These are phyloP conservation scores for Plicaturopsis crispa DNA, from an alignment of 768 basidiomycete genomes.

Conservation along the genomic window DNA sequence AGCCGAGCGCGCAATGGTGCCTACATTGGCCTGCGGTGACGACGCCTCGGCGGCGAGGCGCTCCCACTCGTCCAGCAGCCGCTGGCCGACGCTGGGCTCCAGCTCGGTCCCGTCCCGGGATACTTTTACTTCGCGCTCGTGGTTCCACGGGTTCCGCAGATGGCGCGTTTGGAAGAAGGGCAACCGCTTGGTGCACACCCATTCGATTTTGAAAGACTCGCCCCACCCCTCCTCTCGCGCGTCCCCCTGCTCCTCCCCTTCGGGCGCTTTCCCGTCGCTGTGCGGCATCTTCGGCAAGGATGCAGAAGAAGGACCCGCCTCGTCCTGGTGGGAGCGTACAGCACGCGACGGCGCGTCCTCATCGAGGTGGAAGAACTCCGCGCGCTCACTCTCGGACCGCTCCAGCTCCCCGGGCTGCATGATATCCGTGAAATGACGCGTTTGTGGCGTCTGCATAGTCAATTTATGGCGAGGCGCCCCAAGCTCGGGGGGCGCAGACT, in stretches of 20 bases:
- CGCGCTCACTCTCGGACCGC: too few relatives aligned
- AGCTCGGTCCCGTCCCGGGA: conserved; percentile 90
- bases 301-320: too few relatives aligned
- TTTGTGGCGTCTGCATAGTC: conserved; percentile 16
- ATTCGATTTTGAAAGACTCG: conserved; percentile 73
- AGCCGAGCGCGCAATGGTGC: conserved; percentile 1
- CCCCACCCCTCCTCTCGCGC: conserved; percentile 48
- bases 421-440: conserved; percentile 18
- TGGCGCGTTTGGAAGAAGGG: conserved; percentile 74
- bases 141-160: conserved; percentile 90
- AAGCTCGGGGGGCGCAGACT: conserved; percentile 49
- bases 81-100: conserved; percentile 68
- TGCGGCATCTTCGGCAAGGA: too few relatives aligned
- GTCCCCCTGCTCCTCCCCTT: conserved; percentile 16
- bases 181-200: conserved; percentile 65
- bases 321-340: too few relatives aligned
- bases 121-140: conserved; percentile 73
- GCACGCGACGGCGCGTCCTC: conserved; percentile 28
- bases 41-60: conserved; percentile 19
- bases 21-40: conserved; percentile 2
- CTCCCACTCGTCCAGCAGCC: conserved; percentile 65
- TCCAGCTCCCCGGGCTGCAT: background rate
- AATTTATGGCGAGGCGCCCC: conserved; percentile 27
- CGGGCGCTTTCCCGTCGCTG: conserved; percentile 16
- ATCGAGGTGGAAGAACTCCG: conserved; percentile 30